Evolutionary conservation across 306 rosid genomes (phyloP), one percentile per base, ranked within the genome.

Genomic region (Cicer chorassanicum): DNA sequence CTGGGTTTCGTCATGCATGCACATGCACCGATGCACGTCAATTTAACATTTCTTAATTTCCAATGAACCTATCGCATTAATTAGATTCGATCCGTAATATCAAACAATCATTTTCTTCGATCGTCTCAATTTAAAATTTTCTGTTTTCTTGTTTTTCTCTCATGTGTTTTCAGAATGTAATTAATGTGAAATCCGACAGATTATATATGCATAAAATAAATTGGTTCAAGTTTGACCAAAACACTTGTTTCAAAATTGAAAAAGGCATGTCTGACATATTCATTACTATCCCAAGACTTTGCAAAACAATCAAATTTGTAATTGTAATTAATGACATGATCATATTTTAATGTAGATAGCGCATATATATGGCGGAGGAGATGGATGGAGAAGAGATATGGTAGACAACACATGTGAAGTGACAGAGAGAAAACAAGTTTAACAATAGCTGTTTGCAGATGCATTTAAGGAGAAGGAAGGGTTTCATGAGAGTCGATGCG

Each of bases 251-350:
- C 43, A 45, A 43, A 43, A 13, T 45, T 68, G 69, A 46, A 68
- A 11, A 57, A 6, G 41, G 75, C 61, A 77, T 77, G 69, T 77
- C 81, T 77, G 75, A 77, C 62, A 68, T 55, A 34, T 62, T 55
- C 14, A 18, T 41, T 53, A 56, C 50, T 12, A 12, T 6, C 18
- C 5, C 12, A 61, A n/a, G 44, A 61, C 44, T 61, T 16, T 1
- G 39, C 5, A 16, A 65, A 44, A 19, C 71, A 65, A 19, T 19
- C 6, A 43, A 18, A 43, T 65, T 3, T 3, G 2, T 2, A 65
- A 18, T 18, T 6, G 44, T 7, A 41, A 0, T 41, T 41, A 41
- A 41, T 8, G 5, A 41, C 44, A 41, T 6, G 44, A 41, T 41
- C 9, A 41, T 41, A 41, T 41, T 41, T 57, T 21, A 57, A 57